Evolutionary conservation across 148 eudicot genomes (phyloP).

Genomic region (Pouteria glomerata): DNA sequence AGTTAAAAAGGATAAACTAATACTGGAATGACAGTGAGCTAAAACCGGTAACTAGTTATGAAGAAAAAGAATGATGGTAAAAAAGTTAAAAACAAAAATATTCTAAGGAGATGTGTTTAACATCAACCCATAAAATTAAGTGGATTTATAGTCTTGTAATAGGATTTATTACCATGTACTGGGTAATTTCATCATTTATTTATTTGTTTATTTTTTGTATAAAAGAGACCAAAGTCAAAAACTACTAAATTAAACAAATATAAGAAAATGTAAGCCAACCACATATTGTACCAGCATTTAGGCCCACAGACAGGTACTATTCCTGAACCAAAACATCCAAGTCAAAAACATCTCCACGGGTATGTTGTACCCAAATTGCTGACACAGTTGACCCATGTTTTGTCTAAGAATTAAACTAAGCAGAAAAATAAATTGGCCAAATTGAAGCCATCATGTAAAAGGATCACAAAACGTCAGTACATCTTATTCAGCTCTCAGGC

Average conservation of each 20-base stretch:
- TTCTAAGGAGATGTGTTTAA: too few relatives aligned
- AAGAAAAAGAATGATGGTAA: too few relatives aligned
- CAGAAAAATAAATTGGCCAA: background rate
- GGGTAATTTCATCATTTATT: too few relatives aligned
- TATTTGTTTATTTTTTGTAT: too few relatives aligned
- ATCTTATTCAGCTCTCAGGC: constrained; percentile 1
- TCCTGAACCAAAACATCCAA: background rate
- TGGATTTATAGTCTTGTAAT: too few relatives aligned
- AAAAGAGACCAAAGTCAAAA: background rate
- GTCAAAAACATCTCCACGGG: background rate
- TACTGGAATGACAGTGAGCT: too few relatives aligned
- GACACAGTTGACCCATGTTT: background rate
- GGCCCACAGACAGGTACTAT: background rate
- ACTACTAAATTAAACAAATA: background rate
- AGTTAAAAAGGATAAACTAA: too few relatives aligned
- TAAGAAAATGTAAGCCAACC: background rate
- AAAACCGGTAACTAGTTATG: too few relatives aligned
- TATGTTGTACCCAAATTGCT: background rate
- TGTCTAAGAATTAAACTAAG: background rate
- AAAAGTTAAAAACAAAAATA: too few relatives aligned
- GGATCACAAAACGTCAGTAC: background rate
- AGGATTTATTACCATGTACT: too few relatives aligned
- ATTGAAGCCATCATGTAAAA: background rate
- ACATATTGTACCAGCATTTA: background rate
- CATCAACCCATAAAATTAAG: too few relatives aligned